These are phyloP conservation scores for Mastigamoeba balamuthi DNA, from an alignment of 78 protist species.

Conservation along the genomic window DNA sequence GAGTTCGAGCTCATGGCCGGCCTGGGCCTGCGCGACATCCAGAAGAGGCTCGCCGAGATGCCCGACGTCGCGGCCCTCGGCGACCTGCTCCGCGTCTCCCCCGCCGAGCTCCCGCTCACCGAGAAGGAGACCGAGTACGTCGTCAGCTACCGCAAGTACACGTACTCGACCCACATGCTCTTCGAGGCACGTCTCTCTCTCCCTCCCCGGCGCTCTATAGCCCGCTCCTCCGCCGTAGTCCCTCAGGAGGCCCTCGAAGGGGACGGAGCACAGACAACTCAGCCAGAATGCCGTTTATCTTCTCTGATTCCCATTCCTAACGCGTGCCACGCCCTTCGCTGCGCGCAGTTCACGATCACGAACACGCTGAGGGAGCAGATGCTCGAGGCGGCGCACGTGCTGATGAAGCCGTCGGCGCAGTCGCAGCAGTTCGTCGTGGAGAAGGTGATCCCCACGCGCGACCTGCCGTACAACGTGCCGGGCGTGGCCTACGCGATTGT, in stretches of 20 bases:
- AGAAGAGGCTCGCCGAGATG: not conserved
- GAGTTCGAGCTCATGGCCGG: not conserved
- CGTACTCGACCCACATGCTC: conserved; percentile 78
- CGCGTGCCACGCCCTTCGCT: not conserved
- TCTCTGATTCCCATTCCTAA: too few species aligned
- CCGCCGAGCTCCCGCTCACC: conserved; percentile 63
- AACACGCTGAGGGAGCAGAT: conserved; percentile 80
- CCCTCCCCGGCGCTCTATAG: not conserved
- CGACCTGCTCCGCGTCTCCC: conserved; percentile 18
- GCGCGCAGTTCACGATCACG: conserved; percentile 44
- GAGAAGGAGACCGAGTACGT: conserved; percentile 90
- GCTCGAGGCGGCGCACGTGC: conserved; percentile 59
- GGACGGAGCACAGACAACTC: too few species aligned
- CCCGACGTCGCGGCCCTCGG: conserved; percentile 73
- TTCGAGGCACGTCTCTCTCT: conserved; percentile 39
- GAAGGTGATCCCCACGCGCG: conserved; percentile 6
- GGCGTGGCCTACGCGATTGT: conserved; percentile 19
- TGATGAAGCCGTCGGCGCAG: conserved; percentile 31
- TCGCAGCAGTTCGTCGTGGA: not conserved
- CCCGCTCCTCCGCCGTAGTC: too few species aligned
- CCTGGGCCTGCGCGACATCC: not conserved
- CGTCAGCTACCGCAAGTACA: conserved; percentile 76
- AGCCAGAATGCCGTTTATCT: too few species aligned
- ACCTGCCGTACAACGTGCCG: conserved; percentile 11
- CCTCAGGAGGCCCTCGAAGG: too few species aligned